Base-by-base conservation (phyloP, 1,284 basidiomycete species). In the Apiotrichum laibachii region DNA sequence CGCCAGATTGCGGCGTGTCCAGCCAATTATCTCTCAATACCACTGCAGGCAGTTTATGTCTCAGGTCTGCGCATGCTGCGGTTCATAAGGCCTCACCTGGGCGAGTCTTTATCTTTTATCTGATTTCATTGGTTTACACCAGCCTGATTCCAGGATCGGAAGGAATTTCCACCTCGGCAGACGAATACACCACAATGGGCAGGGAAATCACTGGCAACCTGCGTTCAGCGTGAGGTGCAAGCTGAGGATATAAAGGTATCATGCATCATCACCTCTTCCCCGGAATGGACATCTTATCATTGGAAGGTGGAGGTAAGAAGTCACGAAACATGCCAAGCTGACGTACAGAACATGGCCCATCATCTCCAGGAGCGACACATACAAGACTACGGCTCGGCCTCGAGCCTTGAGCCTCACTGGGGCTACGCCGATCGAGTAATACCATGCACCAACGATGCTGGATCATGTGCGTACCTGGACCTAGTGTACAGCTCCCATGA, bases 391-490 rank as follows among this genome's bases (percentile, higher is more conserved):
- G 50, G 49, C 26, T 45, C 59, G 9, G 68, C 63, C 0, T 21
- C 57, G 9, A n/a, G 47, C 3, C 47, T 68, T 13, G 64, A 68
- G 58, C 67, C 64, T 22, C 70, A 72, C 49, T 72, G 70, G 70
- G 70, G 70, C 16, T 72, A 72, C 50, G 57, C 58, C 40, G 63
- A 63, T 43, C 62, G 70, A 31, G 64, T 62, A 0, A 52, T 69
- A 47, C 70, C 70, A n/a, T 72, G 70, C 53, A 68, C 65, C 13
- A 69, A 66, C 51, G 70, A 70, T 55, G 55, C 65, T 6, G 70
- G 69, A 6, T 68, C 66, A 15, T 72, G 70, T 60, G 70, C 55
- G 8, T 72, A 72, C 57, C 67, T 72, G 39, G 69, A 70, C 55
- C 55, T 62, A n/a, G 70, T 70, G 19, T 72, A 72, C 54, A 42